Evolutionary conservation across 202 grass and related monocot genomes (phyloP).

Genomic region (Panicum virgatum): DNA sequence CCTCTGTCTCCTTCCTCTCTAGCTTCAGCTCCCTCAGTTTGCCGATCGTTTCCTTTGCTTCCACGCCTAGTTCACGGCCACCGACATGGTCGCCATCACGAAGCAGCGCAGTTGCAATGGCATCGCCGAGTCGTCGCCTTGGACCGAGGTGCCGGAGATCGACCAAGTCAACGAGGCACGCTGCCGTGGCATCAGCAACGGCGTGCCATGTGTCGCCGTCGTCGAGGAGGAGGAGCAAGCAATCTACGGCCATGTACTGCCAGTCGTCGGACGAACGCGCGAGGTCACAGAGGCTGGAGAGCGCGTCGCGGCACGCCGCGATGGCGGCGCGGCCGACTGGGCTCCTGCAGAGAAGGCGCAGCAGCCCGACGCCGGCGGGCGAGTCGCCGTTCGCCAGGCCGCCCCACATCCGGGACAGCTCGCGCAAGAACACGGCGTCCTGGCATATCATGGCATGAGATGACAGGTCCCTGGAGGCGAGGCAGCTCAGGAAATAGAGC

Average conservation of each 20-base stretch:
- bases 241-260: constrained; percentile 99
- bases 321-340: constrained; percentile 58
- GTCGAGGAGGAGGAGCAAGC: constrained; percentile 73
- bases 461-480: constrained; percentile 65
- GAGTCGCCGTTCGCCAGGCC: constrained; percentile 86
- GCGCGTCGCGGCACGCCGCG: constrained; percentile 47
- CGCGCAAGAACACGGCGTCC: constrained; percentile 56
- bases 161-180: constrained; percentile 60
- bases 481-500: constrained; percentile 83
- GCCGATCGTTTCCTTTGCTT: constrained; percentile 48
- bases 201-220: constrained; percentile 47
- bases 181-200: constrained; percentile 47
- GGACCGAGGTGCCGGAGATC: constrained; percentile 67
- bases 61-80: background rate
- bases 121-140: constrained; percentile 59
- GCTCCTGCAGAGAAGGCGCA: constrained; percentile 78
- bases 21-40: constrained; percentile 50
- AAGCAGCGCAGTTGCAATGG: constrained; percentile 63
- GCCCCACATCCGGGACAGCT: constrained; percentile 89
- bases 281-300: constrained; percentile 70
- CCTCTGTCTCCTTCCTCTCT: constrained; percentile 60
- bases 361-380: constrained; percentile 74
- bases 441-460: constrained; percentile 66
- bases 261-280: constrained; percentile 83
- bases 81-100: background rate